Evolutionary conservation across 2,329 filamentous ascomycete genomes (phyloP).

Genomic region (Colletotrichum chlorophyti): DNA sequence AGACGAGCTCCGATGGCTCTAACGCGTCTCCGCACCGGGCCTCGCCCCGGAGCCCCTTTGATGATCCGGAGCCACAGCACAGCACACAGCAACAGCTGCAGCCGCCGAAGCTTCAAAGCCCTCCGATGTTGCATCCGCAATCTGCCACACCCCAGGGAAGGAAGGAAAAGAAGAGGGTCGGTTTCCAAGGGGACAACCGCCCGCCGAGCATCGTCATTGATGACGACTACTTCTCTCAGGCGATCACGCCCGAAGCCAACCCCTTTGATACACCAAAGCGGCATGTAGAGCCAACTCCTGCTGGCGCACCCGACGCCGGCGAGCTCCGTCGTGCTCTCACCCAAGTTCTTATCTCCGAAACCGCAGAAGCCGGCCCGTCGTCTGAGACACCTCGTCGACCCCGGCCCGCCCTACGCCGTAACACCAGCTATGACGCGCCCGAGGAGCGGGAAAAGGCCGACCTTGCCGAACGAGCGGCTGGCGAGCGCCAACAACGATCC

Average conservation of each 20-base stretch:
- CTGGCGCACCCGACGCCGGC: slow-evolving; percentile 44
- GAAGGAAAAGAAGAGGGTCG: slow-evolving; percentile 50
- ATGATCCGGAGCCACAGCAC: neutral
- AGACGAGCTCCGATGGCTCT: slow-evolving; percentile 8
- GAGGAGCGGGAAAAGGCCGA: slow-evolving; percentile 48
- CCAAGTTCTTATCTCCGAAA: slow-evolving; percentile 43
- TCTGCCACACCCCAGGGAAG: slow-evolving; percentile 17
- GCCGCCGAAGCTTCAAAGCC: slow-evolving; percentile 7
- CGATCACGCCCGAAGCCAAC: slow-evolving; percentile 16
- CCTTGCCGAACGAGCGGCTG: slow-evolving; percentile 44
- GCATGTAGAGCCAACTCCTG: slow-evolving; percentile 29
- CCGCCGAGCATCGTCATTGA: slow-evolving; percentile 39
- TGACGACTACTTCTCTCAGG: slow-evolving; percentile 24
- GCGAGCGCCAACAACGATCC: slow-evolving; percentile 45
- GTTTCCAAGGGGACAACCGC: slow-evolving; percentile 34
- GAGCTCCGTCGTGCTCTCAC: slow-evolving; percentile 47
- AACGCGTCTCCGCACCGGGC: neutral
- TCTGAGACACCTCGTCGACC: slow-evolving; percentile 33
- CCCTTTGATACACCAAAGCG: slow-evolving; percentile 25
- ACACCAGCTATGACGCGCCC: slow-evolving; percentile 50
- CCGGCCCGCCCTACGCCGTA: slow-evolving; percentile 48
- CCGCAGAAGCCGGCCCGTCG: slow-evolving; percentile 23
- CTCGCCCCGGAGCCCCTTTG: slow-evolving; percentile 1
- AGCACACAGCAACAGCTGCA: neutral
- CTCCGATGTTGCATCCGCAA: slow-evolving; percentile 13